Evolutionary conservation across 331 rosid species (phyloP).

Genomic region (Malus hybrid): DNA sequence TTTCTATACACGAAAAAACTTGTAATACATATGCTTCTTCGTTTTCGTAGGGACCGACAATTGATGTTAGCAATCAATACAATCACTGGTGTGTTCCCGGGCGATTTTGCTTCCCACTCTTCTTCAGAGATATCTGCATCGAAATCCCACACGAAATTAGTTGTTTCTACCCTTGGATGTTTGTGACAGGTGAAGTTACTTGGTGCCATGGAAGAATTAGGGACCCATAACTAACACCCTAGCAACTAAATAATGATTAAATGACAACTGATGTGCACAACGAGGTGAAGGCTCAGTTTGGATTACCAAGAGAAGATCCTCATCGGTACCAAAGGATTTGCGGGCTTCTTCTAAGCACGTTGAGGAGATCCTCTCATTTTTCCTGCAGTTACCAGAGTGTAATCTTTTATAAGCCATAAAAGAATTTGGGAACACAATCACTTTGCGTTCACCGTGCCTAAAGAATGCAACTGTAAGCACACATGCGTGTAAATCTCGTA

Average conservation of each 20-base stretch:
- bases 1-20: constrained; percentile 3
- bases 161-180: not conserved
- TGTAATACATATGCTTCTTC: constrained; percentile 3
- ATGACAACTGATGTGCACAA: not conserved
- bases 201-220: not conserved
- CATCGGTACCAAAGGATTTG: constrained; percentile 92
- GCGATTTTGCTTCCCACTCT: constrained; percentile 36
- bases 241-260: not conserved
- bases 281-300: not conserved
- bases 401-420: not conserved
- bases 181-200: not conserved
- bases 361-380: constrained; percentile 62
- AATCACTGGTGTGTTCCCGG: constrained; percentile 21
- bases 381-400: constrained; percentile 34
- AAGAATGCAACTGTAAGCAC: no score
- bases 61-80: constrained; percentile 10
- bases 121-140: constrained; percentile 67
- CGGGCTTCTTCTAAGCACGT: constrained; percentile 83
- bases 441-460: not conserved
- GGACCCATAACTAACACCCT: not conserved
- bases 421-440: not conserved
- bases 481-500: not conserved
- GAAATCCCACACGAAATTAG: constrained; percentile 13
- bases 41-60: not conserved
- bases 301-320: constrained; percentile 88